These are phyloP conservation scores for Auricularia heimuer DNA, from an alignment of 768 basidiomycete genomes.

Conservation along the genomic window DNA sequence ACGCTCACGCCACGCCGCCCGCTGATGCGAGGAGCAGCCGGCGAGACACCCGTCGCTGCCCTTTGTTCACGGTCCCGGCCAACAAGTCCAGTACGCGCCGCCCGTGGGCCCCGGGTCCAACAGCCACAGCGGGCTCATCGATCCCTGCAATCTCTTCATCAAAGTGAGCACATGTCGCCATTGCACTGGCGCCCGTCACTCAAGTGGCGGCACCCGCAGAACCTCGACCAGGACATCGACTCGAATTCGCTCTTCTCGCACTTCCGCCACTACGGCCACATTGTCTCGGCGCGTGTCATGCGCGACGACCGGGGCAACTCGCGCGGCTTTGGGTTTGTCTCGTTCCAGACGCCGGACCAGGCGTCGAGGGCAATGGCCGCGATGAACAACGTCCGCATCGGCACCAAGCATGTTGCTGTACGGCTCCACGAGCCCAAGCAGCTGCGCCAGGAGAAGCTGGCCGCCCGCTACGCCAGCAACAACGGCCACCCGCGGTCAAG, in stretches of 20 bases:
- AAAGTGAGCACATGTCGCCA: constrained; percentile 38
- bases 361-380: constrained; percentile 63
- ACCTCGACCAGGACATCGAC: constrained; percentile 75
- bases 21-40: constrained; percentile 17
- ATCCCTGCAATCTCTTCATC: constrained; percentile 85
- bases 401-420: constrained; percentile 72
- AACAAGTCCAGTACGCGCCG: constrained; percentile 81
- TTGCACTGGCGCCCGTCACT: background rate
- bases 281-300: constrained; percentile 91
- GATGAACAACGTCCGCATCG: constrained; percentile 71
- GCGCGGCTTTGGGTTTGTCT: constrained; percentile 88
- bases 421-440: constrained; percentile 87
- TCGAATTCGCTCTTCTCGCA: constrained; percentile 76
- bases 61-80: constrained; percentile 81
- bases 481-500: constrained; percentile 73
- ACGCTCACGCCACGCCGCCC: background rate
- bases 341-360: constrained; percentile 74
- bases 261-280: constrained; percentile 85
- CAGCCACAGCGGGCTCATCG: constrained; percentile 80
- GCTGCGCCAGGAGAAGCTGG: constrained; percentile 80
- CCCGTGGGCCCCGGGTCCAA: constrained; percentile 60
- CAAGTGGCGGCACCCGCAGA: constrained; percentile 32
- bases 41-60: constrained; percentile 35
- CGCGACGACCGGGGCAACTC: constrained; percentile 71
- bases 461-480: constrained; percentile 58